phyloP scores from a whole-genome alignment of 23 red algal species.

The Gracilariopsis chorda region DNA sequence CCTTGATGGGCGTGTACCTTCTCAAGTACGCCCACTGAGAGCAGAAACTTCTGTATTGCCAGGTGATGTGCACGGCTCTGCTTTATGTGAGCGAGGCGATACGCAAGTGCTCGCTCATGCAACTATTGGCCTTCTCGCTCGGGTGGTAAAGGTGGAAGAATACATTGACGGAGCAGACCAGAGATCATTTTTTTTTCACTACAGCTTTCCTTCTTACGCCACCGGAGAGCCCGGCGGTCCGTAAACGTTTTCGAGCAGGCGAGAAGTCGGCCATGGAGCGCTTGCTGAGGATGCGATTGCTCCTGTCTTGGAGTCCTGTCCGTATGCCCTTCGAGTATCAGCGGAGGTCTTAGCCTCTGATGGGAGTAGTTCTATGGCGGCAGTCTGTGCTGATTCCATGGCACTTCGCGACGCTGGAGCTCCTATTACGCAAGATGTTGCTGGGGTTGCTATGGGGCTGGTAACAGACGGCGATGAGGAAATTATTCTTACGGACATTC shows the following conservation, averaged over 20 bases:
- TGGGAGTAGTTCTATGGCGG: conserved; percentile 94
- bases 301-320: conserved; percentile 29
- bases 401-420: conserved; percentile 88
- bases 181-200: conserved; percentile 81
- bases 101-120: conserved; percentile 87
- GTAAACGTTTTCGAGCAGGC: conserved; percentile 32
- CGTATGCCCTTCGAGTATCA: conserved; percentile 76
- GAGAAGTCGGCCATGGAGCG: conserved; percentile 85
- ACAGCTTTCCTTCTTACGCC: conserved; percentile 79
- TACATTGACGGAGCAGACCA: conserved; percentile 75
- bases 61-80: conserved; percentile 77
- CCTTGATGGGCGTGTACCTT: conserved; percentile 68
- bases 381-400: conserved; percentile 87
- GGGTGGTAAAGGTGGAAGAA: conserved; percentile 53
- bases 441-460: conserved; percentile 85
- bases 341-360: conserved; percentile 80
- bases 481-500: conserved; percentile 83
- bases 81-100: conserved; percentile 82
- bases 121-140: conserved; percentile 76
- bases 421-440: conserved; percentile 65
- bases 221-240: conserved; percentile 54
- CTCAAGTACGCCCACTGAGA: conserved; percentile 66
- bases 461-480: conserved; percentile 33
- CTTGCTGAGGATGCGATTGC: conserved; percentile 80
- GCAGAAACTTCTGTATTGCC: conserved; percentile 65